These are phyloP conservation scores for Marasmius oreades DNA, from an alignment of 1,284 basidiomycete genomes.

Conservation along the genomic window DNA sequence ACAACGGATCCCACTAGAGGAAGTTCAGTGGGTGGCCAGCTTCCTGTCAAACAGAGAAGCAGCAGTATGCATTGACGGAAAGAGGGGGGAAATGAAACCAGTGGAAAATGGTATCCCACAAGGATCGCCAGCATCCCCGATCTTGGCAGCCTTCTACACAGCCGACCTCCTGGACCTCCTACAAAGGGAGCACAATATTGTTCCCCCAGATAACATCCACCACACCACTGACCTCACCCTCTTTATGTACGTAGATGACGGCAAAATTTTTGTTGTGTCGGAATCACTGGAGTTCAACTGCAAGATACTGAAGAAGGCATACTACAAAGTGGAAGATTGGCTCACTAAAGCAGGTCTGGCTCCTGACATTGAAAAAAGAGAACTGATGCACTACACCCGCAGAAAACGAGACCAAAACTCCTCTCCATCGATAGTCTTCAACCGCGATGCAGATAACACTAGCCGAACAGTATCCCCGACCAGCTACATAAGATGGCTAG, in stretches of 20 bases:
- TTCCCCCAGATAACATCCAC: neutral
- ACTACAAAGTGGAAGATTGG: constrained; percentile 1
- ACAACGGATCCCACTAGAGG: constrained; percentile 13
- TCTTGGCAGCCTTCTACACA: constrained; percentile 21
- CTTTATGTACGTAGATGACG: constrained; percentile 19
- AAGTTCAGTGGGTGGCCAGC: constrained; percentile 13
- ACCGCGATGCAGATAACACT: too few relatives aligned
- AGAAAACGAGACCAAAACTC: too few relatives aligned
- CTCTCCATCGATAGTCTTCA: too few relatives aligned
- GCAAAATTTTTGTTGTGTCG: constrained; percentile 17
- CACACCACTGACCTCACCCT: constrained; percentile 5
- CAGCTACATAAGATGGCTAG: too few relatives aligned
- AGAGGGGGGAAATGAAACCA: constrained; percentile 16
- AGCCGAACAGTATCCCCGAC: too few relatives aligned
- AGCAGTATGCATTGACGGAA: constrained; percentile 23
- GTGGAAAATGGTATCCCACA: too few relatives aligned
- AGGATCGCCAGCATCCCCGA: constrained; percentile 23
- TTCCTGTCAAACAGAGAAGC: constrained; percentile 20
- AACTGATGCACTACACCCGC: too few relatives aligned
- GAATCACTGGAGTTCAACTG: constrained; percentile 17
- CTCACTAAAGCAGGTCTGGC: constrained; percentile 2
- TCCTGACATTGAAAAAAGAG: constrained; percentile 2
- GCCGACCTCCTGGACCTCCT: constrained; percentile 18
- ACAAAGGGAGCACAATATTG: neutral
- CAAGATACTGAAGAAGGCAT: constrained; percentile 14